phyloP scores from a whole-genome alignment of 345 rosid genomes.

The Populus deltoides region DNA sequence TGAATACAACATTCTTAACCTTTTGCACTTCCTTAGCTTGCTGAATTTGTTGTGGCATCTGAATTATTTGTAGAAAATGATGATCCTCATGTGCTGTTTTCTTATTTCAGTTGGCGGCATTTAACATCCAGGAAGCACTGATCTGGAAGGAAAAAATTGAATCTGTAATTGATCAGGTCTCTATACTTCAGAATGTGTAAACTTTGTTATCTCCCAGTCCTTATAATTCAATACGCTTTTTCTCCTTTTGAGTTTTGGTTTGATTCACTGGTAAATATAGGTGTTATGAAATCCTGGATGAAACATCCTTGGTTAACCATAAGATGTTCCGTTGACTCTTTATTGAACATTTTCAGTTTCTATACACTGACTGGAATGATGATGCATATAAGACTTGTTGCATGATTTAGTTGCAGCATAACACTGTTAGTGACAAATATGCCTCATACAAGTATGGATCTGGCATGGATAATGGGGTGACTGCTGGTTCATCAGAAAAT shows the following conservation, averaged over 20 bases:
- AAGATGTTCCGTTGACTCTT: not conserved
- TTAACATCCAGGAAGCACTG: conserved; percentile 93
- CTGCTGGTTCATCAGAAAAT: no score
- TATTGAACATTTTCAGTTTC: not conserved
- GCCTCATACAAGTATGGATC: no score
- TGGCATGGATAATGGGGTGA: no score
- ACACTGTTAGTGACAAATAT: no score
- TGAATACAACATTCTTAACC: not conserved
- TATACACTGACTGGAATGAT: no score
- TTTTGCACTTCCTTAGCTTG: no score
- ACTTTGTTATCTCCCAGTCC: not conserved
- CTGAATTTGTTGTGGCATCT: no score
- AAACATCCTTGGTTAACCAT: not conserved
- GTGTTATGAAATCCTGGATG: not conserved
- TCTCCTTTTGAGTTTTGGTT: not conserved
- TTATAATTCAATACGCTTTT: not conserved
- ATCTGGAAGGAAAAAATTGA: conserved; percentile 93
- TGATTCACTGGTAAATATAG: not conserved
- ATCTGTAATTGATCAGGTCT: conserved; percentile 87
- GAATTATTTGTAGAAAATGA: not conserved
- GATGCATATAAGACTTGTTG: no score
- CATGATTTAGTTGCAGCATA: no score
- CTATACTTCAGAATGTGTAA: conserved; percentile 6
- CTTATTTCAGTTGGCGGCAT: conserved; percentile 84
- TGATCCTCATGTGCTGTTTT: not conserved